These are phyloP conservation scores for Copromyces sp. DNA, from an alignment of 495 filamentous ascomycete species.

Conservation along the genomic window DNA sequence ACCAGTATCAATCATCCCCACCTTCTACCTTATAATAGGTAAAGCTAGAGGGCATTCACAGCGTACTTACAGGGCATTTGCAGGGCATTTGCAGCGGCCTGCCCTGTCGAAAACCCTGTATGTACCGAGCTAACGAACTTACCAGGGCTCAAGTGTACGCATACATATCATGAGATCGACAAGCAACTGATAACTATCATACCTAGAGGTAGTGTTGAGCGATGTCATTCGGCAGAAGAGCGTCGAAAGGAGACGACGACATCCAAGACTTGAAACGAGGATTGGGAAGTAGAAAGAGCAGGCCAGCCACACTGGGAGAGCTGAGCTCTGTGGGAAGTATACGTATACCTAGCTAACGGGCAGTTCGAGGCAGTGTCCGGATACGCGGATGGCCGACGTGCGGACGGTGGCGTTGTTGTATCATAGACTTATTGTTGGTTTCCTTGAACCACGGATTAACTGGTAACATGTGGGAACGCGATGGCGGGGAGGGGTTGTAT, in stretches of 20 bases:
- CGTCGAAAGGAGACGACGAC: not conserved
- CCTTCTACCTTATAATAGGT: too few species aligned
- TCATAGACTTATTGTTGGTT: not conserved
- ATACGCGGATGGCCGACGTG: not conserved
- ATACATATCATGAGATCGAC: not conserved
- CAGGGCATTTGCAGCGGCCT: too few species aligned
- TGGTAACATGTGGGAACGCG: not conserved
- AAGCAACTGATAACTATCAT: not conserved
- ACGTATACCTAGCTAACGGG: not conserved
- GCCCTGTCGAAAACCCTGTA: too few species aligned
- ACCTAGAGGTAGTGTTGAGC: not conserved
- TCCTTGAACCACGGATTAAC: not conserved
- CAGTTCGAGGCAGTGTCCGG: not conserved
- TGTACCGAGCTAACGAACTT: too few species aligned
- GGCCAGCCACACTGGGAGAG: not conserved
- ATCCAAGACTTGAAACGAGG: too few species aligned
- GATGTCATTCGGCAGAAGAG: not conserved
- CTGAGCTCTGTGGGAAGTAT: not conserved
- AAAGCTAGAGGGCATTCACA: too few species aligned
- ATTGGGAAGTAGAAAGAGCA: not conserved
- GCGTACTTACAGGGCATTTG: too few species aligned
- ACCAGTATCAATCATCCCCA: too few species aligned
- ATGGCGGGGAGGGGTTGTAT: not conserved
- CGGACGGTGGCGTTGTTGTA: not conserved
- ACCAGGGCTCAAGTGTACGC: too few species aligned